A percentile compares a stretch with the other conserved stretches of the same genome.
Evolutionary conservation across 306 rosid genomes (phyloP).

Genomic region (Herpetospermum pedunculosum): DNA sequence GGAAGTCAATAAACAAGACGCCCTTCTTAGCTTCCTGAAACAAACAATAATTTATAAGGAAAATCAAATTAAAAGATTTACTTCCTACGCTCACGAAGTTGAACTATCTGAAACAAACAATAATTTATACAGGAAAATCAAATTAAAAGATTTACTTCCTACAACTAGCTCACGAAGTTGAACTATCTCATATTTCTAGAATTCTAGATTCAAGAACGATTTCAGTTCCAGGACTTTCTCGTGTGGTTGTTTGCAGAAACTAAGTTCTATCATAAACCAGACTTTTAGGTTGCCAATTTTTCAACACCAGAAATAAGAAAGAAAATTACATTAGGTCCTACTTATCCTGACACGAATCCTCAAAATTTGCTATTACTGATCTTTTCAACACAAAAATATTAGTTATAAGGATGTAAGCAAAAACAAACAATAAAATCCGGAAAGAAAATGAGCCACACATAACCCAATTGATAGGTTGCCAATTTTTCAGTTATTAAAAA

Average conservation of each 20-base stretch:
- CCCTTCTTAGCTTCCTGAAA: slow-evolving; percentile 93
- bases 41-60: not conserved
- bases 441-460: not conserved
- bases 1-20: slow-evolving; percentile 86
- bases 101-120: slow-evolving; percentile 14
- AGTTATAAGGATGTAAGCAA: not conserved
- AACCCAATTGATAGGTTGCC: not conserved
- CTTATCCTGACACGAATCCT: not conserved
- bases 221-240: not conserved
- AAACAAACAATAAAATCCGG: not conserved
- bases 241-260: not conserved
- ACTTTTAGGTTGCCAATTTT: no score
- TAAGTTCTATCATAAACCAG: not conserved
- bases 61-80: not conserved
- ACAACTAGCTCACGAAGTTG: not conserved
- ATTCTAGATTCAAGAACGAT: not conserved
- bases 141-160: not conserved
- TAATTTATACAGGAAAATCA: not conserved
- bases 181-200: not conserved
- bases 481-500: not conserved
- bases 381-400: not conserved
- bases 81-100: not conserved
- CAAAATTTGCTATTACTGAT: not conserved
- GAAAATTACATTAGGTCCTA: not conserved
- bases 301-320: not conserved